Base-by-base conservation (phyloP, 805 yeast species). In the Candida krabiensis region DNA sequence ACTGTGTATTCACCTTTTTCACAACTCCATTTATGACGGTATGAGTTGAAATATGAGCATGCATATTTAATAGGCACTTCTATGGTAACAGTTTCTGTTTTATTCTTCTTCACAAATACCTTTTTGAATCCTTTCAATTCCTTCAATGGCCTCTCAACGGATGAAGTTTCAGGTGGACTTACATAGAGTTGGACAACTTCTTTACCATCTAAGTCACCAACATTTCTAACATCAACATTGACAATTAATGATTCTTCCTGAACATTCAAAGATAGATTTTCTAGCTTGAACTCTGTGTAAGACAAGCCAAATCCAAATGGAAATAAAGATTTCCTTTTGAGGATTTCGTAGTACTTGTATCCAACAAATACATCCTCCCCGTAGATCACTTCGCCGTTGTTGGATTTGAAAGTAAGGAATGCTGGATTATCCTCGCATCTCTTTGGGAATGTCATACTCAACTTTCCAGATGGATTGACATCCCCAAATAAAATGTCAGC, bases 341-440 rank as follows among this genome's bases (percentile, higher is more conserved):
- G 53, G 56, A 71, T 73, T 49, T 80, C 84, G 56, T 75, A 80
- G 61, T 60, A 76, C 44, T 77, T 64, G 63, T 80, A 80, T 17
- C 85, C 86, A 35, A 79, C 74, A 54, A 66, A 79, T 30, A 80
- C 71, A 52, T 79, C 83, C 55, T 80, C 86, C 44, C 85, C 83
- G 47, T 80, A 80, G 38, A 73, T 47, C 22, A 71, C 76, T 37
- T 71, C 59, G 30, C 83, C 83, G 52, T 66, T 66, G 51, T 70
- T 71, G 9, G 79, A 62, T 19, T 62, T 60, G 61, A 63, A 76
- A 61, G 70, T 75, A 49, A 75, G 58, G 56, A 54, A 78, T 1
- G 82, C 69, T 13, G 83, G 83, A 44, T 71, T 76, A 56, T 79
- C 80, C 47, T 71, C 66, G 31, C 65, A 46, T 44, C 59, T 65